These are phyloP conservation scores for Claviceps paspali DNA, from an alignment of 2,329 filamentous ascomycete genomes.

Conservation along the genomic window DNA sequence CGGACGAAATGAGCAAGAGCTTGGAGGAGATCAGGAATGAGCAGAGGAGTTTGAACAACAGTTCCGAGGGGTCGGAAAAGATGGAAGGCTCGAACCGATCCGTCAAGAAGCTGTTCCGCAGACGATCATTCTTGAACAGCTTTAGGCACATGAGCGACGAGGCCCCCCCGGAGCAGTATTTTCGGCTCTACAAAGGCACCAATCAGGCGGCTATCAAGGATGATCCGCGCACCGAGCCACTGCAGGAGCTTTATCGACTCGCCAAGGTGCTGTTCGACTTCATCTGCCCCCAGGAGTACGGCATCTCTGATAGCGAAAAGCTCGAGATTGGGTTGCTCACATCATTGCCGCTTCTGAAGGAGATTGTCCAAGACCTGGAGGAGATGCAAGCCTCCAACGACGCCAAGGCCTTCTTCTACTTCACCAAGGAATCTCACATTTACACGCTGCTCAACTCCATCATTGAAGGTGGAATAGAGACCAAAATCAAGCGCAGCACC, in stretches of 20 bases:
- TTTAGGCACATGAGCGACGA: slow-evolving; percentile 35
- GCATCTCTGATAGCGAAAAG: slow-evolving; percentile 89
- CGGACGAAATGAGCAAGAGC: slow-evolving; percentile 22
- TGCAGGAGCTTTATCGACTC: slow-evolving; percentile 84
- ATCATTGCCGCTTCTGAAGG: slow-evolving; percentile 81
- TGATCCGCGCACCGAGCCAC: slow-evolving; percentile 71
- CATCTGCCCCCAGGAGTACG: slow-evolving; percentile 95
- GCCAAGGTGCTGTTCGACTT: slow-evolving; percentile 96
- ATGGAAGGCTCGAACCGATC: slow-evolving; percentile 23
- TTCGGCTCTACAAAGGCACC: slow-evolving; percentile 73
- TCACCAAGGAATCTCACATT: slow-evolving; percentile 97
- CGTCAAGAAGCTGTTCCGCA: slow-evolving; percentile 37
- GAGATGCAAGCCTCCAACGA: slow-evolving; percentile 92
- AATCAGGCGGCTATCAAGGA: slow-evolving; percentile 54
- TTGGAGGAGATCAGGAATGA: slow-evolving; percentile 23
- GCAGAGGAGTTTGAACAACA: slow-evolving; percentile 13
- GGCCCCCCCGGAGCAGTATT: slow-evolving; percentile 57
- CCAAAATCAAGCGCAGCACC: slow-evolving; percentile 86
- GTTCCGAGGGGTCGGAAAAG: slow-evolving; percentile 23
- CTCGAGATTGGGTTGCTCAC: slow-evolving; percentile 95
- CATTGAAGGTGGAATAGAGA: slow-evolving; percentile 88
- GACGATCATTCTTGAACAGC: slow-evolving; percentile 44
- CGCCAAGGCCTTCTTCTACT: slow-evolving; percentile 95
- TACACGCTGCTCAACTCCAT: slow-evolving; percentile 98
- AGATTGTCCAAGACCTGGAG: slow-evolving; percentile 93